Evolutionary conservation across 805 yeast species (phyloP).

Genomic region (Ogataea pini): DNA sequence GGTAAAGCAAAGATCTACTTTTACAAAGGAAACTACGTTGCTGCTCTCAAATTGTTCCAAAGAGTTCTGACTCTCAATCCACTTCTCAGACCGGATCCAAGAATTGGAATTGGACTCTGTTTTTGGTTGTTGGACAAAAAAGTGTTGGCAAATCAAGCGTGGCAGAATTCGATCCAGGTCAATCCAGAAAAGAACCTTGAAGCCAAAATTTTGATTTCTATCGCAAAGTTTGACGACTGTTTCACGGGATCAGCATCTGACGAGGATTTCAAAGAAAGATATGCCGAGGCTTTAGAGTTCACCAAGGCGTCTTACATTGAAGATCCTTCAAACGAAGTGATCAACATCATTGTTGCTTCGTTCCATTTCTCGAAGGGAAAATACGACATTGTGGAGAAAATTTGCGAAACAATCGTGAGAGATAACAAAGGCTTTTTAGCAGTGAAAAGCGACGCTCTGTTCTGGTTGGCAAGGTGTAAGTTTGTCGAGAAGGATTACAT

Average conservation of each 20-base stretch:
- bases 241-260: slow-evolving; percentile 56
- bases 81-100: slow-evolving; percentile 80
- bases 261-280: slow-evolving; percentile 60
- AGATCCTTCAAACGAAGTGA: slow-evolving; percentile 54
- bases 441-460: slow-evolving; percentile 60
- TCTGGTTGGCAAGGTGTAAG: slow-evolving; percentile 84
- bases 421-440: slow-evolving; percentile 39
- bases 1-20: slow-evolving; percentile 84
- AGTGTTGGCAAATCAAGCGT: slow-evolving; percentile 73
- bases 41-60: slow-evolving; percentile 82
- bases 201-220: slow-evolving; percentile 64
- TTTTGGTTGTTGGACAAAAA: slow-evolving; percentile 86
- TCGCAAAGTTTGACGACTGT: slow-evolving; percentile 68
- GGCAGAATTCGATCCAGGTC: slow-evolving; percentile 77
- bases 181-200: slow-evolving; percentile 54
- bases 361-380: slow-evolving; percentile 72
- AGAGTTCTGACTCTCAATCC: slow-evolving; percentile 78
- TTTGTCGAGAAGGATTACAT: slow-evolving; percentile 61
- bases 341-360: slow-evolving; percentile 66
- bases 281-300: slow-evolving; percentile 58
- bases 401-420: slow-evolving; percentile 52
- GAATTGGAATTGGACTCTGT: slow-evolving; percentile 93
- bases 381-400: slow-evolving; percentile 53
- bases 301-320: slow-evolving; percentile 42
- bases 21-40: slow-evolving; percentile 67